These are phyloP conservation scores for Lagerstroemia speciosa DNA, from an alignment of 345 rosid species.

Conservation along the genomic window DNA sequence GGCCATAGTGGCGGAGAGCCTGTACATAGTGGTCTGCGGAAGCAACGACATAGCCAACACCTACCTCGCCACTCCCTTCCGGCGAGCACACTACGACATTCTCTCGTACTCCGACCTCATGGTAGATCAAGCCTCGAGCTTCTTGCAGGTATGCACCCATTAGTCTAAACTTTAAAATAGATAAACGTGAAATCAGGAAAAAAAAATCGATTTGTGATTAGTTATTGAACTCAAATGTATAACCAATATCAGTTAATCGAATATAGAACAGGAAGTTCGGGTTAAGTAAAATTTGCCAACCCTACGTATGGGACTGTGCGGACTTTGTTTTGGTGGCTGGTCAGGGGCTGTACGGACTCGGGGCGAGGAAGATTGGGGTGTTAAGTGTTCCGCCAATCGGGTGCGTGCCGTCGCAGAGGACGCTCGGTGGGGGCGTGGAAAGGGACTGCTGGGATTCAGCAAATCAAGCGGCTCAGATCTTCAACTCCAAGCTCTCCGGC, in stretches of 20 bases:
- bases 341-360: slow-evolving; percentile 40
- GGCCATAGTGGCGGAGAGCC: slow-evolving; percentile 9
- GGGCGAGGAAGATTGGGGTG: slow-evolving; percentile 51
- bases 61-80: slow-evolving; percentile 4
- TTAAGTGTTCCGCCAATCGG: slow-evolving; percentile 62
- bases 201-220: too few relatives aligned
- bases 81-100: slow-evolving; percentile 8
- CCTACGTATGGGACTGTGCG: too few relatives aligned
- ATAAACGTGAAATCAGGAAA: too few relatives aligned
- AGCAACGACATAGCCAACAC: slow-evolving; percentile 24
- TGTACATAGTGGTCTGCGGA: slow-evolving; percentile 13
- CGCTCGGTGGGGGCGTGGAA: slow-evolving; percentile 41
- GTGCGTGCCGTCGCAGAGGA: slow-evolving; percentile 67
- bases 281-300: too few relatives aligned
- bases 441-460: slow-evolving; percentile 35
- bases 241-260: too few relatives aligned
- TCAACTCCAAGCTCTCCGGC: slow-evolving; percentile 44
- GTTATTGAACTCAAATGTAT: too few relatives aligned
- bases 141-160: slow-evolving; percentile 14
- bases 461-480: slow-evolving; percentile 44
- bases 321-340: background rate
- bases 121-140: slow-evolving; percentile 12
- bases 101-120: slow-evolving; percentile 19
- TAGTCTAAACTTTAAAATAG: too few relatives aligned
- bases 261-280: too few relatives aligned